Percentiles rank a stretch among this genome's conserved stretches.
These are phyloP conservation scores for Mortierella alpina DNA, from an alignment of 192 early-diverging fungal species.

Conservation along the genomic window DNA sequence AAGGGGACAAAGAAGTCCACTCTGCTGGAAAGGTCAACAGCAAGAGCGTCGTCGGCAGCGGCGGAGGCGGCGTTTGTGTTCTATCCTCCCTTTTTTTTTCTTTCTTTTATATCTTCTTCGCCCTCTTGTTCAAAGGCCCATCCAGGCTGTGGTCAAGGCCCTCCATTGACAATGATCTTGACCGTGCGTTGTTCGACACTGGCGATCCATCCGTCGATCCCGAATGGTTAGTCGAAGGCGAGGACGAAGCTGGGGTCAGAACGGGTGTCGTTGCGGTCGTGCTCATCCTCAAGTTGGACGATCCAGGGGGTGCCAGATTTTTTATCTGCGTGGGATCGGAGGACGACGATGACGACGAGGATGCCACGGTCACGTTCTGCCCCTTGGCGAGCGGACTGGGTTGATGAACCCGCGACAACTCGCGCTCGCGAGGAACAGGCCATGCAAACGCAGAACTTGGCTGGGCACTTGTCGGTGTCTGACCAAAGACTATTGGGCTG, in stretches of 20 bases:
- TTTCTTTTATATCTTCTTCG: conserved; percentile 24
- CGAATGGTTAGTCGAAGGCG: conserved; percentile 29
- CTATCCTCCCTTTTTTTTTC: neutral
- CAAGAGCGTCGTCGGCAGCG: no score
- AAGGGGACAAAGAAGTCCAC: neutral
- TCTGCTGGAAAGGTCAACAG: neutral
- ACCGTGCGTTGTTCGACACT: conserved; percentile 6
- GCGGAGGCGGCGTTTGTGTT: neutral
- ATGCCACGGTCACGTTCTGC: conserved; percentile 12
- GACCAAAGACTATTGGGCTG: conserved; percentile 82
- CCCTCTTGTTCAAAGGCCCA: conserved; percentile 28
- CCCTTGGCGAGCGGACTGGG: conserved; percentile 64
- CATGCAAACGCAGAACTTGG: conserved; percentile 77
- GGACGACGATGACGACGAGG: neutral
- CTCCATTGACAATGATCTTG: conserved; percentile 27
- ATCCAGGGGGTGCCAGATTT: conserved; percentile 20
- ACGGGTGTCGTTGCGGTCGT: conserved; percentile 16
- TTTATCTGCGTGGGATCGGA: neutral
- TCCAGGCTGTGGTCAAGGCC: conserved; percentile 1
- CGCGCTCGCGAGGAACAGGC: conserved; percentile 62
- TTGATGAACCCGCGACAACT: conserved; percentile 54
- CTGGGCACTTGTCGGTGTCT: conserved; percentile 76
- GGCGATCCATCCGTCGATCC: conserved; percentile 31
- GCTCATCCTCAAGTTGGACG: conserved; percentile 13
- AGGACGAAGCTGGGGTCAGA: conserved; percentile 30